Evolutionary conservation across 78 protist species (phyloP), one percentile per base, ranked within the genome.

Genomic region (Isochrysis galbana): DNA sequence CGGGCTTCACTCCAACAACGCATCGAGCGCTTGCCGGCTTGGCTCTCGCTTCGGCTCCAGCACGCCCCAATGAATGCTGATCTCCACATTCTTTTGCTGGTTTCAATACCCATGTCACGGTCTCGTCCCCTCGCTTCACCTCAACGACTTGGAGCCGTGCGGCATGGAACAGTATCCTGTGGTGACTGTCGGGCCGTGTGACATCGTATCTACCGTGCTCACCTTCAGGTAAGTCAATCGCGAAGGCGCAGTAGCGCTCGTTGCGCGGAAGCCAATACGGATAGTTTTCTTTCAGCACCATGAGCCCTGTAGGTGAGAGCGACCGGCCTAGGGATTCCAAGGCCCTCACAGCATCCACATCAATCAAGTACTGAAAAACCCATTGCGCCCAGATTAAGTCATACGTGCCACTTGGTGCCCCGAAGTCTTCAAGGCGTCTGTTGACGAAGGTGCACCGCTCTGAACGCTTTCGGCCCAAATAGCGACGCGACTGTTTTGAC

Each of bases 381-480:
- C 82, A 72, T 42, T 72, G 82, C 10, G 36, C 1, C 82, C 82
- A 72, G 17, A 72, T 23, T n/a, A 41, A 19, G 5, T 17, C 86
- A 34, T 25, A 77, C 86, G n/a, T 3, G 32, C 32, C 47, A 29
- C 10, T 4, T 19, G 4, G 47, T 0, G 86, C 34, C 14, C 0
- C 17, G n/a, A 21, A 0, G 48, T 41, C 47, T n/a, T 77, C 86
- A 14, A 77, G 86, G 23, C 86, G 86, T 46, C 1, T n/a, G 86
- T 23, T 2, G 36, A 41, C 86, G 32, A 77, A 77, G n/a, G 46
- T 1, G 86, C 86, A 77, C 19, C 47, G 17, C 47, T 41, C 39
- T 19, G 86, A 44, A 46, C 86, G 86, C 86, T 77, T 77, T 44
- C 41, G 36, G 86, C 86, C 86, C 32, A 77, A 46, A n/a, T 77